A percentile compares a stretch with the other conserved stretches of the same genome.
Conservation (phyloP, 2,329 filamentous ascomycete genomes). For the Ceratocystiopsis minuta region DNA sequence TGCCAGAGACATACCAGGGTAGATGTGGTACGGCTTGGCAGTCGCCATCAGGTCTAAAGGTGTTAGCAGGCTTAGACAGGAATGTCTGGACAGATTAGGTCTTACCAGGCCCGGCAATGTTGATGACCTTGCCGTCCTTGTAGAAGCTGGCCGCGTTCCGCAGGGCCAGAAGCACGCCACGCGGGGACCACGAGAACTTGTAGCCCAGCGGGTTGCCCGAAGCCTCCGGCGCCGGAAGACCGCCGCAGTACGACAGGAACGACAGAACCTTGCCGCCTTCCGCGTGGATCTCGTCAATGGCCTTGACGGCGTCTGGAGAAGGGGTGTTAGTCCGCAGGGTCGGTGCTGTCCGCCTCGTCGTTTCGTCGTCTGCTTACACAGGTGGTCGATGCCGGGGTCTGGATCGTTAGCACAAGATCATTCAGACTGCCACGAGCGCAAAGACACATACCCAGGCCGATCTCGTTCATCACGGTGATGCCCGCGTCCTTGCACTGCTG, state of each 20-base stretch:
- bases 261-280: slow-evolving; percentile 68
- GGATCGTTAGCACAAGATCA: not conserved
- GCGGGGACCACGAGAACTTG: slow-evolving; percentile 69
- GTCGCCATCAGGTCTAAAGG: slow-evolving; percentile 58
- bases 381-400: slow-evolving; percentile 56
- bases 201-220: slow-evolving; percentile 85
- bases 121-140: slow-evolving; percentile 57
- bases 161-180: slow-evolving; percentile 75
- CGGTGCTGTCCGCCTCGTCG: too few species aligned
- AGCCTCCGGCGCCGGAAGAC: slow-evolving; percentile 51
- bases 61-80: not conserved
- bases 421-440: too few species aligned
- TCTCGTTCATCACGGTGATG: slow-evolving; percentile 97
- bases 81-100: not conserved
- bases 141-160: slow-evolving; percentile 73
- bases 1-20: slow-evolving; percentile 28
- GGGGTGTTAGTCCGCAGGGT: not conserved
- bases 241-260: slow-evolving; percentile 76
- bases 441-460: slow-evolving; percentile 40
- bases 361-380: slow-evolving; percentile 15
- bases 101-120: slow-evolving; percentile 31
- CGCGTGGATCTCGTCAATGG: slow-evolving; percentile 72
- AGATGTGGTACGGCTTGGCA: slow-evolving; percentile 82
- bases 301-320: slow-evolving; percentile 64
- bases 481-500: slow-evolving; percentile 69